Base-by-base conservation (phyloP, 768 basidiomycete genomes). In the Leucogyrophana mollusca region DNA sequence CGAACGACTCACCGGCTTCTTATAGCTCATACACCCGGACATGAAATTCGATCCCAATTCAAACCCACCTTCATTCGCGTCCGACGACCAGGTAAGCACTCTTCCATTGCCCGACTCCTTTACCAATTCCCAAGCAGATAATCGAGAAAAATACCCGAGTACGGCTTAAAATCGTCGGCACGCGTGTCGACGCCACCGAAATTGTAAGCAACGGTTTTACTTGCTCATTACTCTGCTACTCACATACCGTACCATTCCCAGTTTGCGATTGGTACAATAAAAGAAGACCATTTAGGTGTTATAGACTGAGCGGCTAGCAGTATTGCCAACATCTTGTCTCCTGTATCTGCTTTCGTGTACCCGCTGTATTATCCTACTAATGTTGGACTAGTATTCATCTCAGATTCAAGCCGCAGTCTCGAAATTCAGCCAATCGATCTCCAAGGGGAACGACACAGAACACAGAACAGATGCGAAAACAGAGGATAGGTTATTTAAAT, bases 241-340 rank as follows among this genome's bases (percentile, higher is more conserved):
- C 16, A 41, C 6, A 23, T 34, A 48, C 30, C 45, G 36, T 22
- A 40, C n/a, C 1, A 21, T n/a, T n/a, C n/a, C 1, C 49, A 96
- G 94, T 97, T 97, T 57, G 94, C 94, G 2, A 98, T 97, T 54
- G 95, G 94, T 8, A 93, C 90, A 3, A 96, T 98, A 67, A 99
- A 98, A 72, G 95, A 97, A 66, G 95, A 97, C 63, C 95, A 94
- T 66, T 73, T 98, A 22, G 95, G 95, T 38, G 91, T 95, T 43
- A 90, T 94, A 57, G 90, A 91, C 52, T 90, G 61, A 59, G 6
- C 21, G 21, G 25, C 32, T 34, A 38, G 27, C 13, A n/a, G n/a
- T n/a, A n/a, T n/a, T n/a, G n/a, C n/a, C n/a, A n/a, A n/a, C n/a
- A n/a, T n/a, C n/a, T 30, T 6, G 13, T 13, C 27, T 6, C 13